phyloP scores from a whole-genome alignment of 2,329 filamentous ascomycete species.

The Penicillium sp. region DNA sequence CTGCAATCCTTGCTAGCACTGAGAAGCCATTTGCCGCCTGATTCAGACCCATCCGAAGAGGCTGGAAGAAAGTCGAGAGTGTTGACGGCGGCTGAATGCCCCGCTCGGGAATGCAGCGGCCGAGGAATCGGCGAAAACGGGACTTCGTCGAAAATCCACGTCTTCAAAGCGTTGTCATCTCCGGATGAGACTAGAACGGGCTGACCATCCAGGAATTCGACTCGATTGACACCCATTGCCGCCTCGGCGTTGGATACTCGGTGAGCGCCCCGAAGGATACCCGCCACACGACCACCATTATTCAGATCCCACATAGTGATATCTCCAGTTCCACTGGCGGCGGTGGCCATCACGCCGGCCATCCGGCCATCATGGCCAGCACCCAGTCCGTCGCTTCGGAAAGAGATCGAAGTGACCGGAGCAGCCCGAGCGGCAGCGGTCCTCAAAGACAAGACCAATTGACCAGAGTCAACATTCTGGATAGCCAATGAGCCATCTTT shows the following conservation, averaged over 20 bases:
- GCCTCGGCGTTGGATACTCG: conserved; percentile 59
- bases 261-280: conserved; percentile 84
- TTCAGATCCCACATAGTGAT: conserved; percentile 97
- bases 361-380: conserved; percentile 83
- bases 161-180: conserved; percentile 88
- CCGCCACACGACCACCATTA: conserved; percentile 79
- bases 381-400: conserved; percentile 84
- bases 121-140: conserved; percentile 86
- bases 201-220: conserved; percentile 88
- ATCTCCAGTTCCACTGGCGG: conserved; percentile 76
- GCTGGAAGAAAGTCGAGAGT: conserved; percentile 82
- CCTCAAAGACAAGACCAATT: conserved; percentile 68
- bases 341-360: conserved; percentile 92
- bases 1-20: conserved; percentile 88
- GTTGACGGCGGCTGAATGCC: conserved; percentile 84
- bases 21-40: conserved; percentile 88
- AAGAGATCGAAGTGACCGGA: conserved; percentile 79
- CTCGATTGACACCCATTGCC: conserved; percentile 74
- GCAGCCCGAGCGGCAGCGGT: conserved; percentile 62
- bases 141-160: conserved; percentile 93
- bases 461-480: conserved; percentile 79
- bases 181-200: conserved; percentile 88
- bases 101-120: conserved; percentile 80
- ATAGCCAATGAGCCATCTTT: conserved; percentile 75
- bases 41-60: conserved; percentile 85